Evolutionary conservation across 371 early-diverging fungal genomes (phyloP), one percentile per base, ranked within the genome.

Genomic region (Syncephalastrum contaminatum): DNA sequence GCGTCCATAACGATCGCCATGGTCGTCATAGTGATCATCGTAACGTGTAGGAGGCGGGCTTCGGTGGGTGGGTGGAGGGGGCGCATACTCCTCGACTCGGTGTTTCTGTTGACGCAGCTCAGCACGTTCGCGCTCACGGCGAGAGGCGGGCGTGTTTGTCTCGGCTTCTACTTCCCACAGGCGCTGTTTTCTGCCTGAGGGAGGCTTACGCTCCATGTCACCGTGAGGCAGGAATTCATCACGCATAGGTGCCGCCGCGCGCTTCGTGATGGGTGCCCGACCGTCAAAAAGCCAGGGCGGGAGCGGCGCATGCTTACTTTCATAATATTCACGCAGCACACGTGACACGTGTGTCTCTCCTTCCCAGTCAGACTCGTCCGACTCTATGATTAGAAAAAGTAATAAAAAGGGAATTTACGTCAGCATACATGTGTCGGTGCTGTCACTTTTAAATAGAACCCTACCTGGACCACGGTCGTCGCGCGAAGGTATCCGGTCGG

Each of bases 341-440:
- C 82, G 67, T 10, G 74, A 59, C 19, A 84, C 71, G 58, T 84
- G 82, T 1, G 81, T 60, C 58, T 84, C 85, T 19, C 79, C 81
- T 64, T 84, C 81, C 59, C 70, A 64, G 25, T 77, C 81, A 5
- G 75, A 76, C 39, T 70, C 74, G 51, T 84, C 82, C 16, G 82
- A 82, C 39, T 80, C 81, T 84, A 43, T 46, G 51, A 20, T 73
- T 25, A 25, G 25, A 25, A 24, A 5, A 24, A 5, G 24, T 3
- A 24, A 24, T 2, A 5, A 1, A 30, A 30, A 10, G 36, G 12
- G 36, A 30, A 30, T 30, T 30, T 12, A 30, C 8, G 36, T 30
- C 36, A 30, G 36, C 10, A 30, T 30, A 5, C 1, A 12, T 8
- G 10, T 5, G 2, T 30, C 2, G 7, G 36, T 30, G 36, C 25